Evolutionary conservation across 495 filamentous ascomycete genomes (phyloP).

Genomic region (Xylona heveae): DNA sequence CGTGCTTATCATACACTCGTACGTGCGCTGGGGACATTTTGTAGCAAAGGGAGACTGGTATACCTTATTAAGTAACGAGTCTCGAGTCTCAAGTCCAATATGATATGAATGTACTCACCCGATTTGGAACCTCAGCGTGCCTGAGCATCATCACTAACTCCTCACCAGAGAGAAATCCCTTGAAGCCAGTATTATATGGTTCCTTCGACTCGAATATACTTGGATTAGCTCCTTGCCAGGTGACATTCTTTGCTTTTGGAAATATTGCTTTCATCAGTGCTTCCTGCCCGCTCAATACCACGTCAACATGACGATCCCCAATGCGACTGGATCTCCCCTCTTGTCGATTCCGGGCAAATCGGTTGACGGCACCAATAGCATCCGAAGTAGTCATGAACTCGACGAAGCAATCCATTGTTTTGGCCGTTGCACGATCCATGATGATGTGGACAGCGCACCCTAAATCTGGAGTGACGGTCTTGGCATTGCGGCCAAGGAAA

Average conservation of each 20-base stretch:
- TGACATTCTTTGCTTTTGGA: constrained; percentile 38
- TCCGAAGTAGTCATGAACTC: constrained; percentile 36
- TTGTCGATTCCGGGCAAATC: constrained; percentile 17
- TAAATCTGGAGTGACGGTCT: constrained; percentile 26
- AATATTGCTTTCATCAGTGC: constrained; percentile 45
- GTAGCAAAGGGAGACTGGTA: constrained; percentile 32
- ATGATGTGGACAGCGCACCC: constrained; percentile 57
- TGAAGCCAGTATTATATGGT: constrained; percentile 42
- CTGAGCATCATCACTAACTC: constrained; percentile 45
- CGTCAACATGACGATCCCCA: constrained; percentile 40
- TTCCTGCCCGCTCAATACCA: constrained; percentile 36
- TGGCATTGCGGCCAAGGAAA: constrained; percentile 45
- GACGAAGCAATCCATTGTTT: constrained; percentile 57
- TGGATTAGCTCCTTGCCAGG: constrained; percentile 32
- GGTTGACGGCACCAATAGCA: constrained; percentile 29
- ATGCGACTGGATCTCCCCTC: constrained; percentile 29
- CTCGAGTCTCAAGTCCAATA: constrained; percentile 4
- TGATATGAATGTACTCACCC: constrained; percentile 26
- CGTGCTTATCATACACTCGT: constrained; percentile 54
- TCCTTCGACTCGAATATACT: constrained; percentile 18
- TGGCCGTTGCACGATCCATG: constrained; percentile 58
- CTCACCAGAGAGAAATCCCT: constrained; percentile 46
- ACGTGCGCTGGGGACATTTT: constrained; percentile 48
- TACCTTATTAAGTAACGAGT: no score
- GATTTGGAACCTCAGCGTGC: constrained; percentile 43